Evolutionary conservation across 176 grass and related monocot species (phyloP).

Genomic region (Aegilops sharonensis): DNA sequence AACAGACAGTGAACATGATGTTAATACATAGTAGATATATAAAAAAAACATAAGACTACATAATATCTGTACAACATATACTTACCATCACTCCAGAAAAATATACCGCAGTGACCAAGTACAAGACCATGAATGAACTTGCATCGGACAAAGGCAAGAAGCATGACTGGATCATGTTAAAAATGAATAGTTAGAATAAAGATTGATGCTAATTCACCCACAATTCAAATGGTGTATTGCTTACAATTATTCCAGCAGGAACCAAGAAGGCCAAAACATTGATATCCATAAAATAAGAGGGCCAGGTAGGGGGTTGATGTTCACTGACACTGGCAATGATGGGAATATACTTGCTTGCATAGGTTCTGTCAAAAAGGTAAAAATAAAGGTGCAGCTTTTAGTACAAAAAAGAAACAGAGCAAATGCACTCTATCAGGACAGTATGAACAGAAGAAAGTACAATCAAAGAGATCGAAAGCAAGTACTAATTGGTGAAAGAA

Average conservation of each 20-base stretch:
- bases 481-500: constrained; percentile 5
- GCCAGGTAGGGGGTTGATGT: constrained; percentile 99
- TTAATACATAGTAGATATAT: constrained; percentile 2
- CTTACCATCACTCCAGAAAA: constrained; percentile 99
- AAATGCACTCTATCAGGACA: background rate
- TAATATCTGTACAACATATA: constrained; percentile 10
- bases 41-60: background rate
- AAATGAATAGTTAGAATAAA: constrained; percentile 25
- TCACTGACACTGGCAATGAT: constrained; percentile 99
- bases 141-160: constrained; percentile 99
- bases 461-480: constrained; percentile 16
- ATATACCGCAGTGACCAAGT: constrained; percentile 93
- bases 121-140: constrained; percentile 93
- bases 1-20: constrained; percentile 21
- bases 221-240: constrained; percentile 32
- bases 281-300: constrained; percentile 99
- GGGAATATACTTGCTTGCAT: constrained; percentile 99
- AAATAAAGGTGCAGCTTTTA: background rate
- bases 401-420: constrained; percentile 18
- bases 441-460: background rate
- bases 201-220: background rate
- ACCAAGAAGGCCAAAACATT: constrained; percentile 96
- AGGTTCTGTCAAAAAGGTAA: constrained; percentile 70
- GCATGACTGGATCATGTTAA: constrained; percentile 61
- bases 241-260: constrained; percentile 98